These are phyloP conservation scores for Penicillium bialowiezense DNA, from an alignment of 495 filamentous ascomycete species.

Conservation along the genomic window DNA sequence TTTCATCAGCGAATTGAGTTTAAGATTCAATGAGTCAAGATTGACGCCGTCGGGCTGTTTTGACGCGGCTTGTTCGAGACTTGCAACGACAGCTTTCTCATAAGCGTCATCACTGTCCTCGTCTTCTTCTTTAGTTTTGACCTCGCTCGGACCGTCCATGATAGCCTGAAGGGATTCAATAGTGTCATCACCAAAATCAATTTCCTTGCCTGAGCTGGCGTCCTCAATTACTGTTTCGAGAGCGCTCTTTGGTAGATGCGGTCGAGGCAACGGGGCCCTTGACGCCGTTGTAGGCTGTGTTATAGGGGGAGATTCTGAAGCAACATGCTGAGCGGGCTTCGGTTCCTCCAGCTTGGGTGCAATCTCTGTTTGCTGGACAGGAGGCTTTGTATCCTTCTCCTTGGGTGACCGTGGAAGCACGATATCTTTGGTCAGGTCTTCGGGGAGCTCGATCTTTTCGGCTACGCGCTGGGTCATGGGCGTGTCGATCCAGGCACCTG, in stretches of 20 bases:
- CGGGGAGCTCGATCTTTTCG: conserved; percentile 18
- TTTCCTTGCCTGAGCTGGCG: conserved; percentile 41
- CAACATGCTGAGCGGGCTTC: conserved; percentile 1
- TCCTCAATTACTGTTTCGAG: conserved; percentile 54
- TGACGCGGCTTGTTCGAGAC: conserved; percentile 31
- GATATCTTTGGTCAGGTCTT: conserved; percentile 29
- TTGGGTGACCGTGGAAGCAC: conserved; percentile 13
- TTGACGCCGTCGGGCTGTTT: conserved; percentile 45
- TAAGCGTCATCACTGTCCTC: conserved; percentile 37
- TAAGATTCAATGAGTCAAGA: conserved; percentile 57
- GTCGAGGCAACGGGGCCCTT: conserved; percentile 31
- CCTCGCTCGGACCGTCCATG: conserved; percentile 32
- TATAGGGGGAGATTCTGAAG: conserved; percentile 1
- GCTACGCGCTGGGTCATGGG: conserved; percentile 42
- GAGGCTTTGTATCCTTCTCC: not conserved
- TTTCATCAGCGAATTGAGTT: conserved; percentile 54
- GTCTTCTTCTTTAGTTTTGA: conserved; percentile 34
- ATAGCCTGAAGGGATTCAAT: conserved; percentile 61
- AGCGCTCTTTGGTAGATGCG: conserved; percentile 47
- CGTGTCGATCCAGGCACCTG: conserved; percentile 54
- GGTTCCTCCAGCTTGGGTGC: conserved; percentile 6
- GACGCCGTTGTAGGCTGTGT: conserved; percentile 10
- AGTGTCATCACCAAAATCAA: conserved; percentile 56
- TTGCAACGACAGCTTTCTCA: conserved; percentile 32
- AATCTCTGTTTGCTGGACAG: not conserved